These are phyloP conservation scores for Kitagawia praeruptora DNA, from an alignment of 129 eudicot species.

Conservation along the genomic window DNA sequence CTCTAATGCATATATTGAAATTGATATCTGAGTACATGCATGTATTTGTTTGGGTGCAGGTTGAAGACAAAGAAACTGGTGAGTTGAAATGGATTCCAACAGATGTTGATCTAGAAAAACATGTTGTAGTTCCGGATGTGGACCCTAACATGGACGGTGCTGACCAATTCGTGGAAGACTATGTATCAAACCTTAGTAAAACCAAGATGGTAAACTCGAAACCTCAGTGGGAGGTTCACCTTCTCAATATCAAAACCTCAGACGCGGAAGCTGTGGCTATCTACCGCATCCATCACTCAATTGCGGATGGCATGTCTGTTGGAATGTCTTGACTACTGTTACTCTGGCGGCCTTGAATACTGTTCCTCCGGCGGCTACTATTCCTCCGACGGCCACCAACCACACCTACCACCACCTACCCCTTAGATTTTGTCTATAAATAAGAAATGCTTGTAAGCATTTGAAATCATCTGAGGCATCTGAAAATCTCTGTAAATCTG, in stretches of 20 bases:
- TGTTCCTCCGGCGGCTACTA: too few relatives aligned
- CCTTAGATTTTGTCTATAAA: too few relatives aligned
- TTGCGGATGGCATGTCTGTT: neutral
- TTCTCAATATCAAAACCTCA: neutral
- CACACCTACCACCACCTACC: too few relatives aligned
- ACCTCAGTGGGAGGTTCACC: slow-evolving; percentile 1
- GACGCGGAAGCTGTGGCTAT: neutral
- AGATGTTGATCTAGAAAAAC: neutral
- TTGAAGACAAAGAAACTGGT: neutral
- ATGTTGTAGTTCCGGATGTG: neutral
- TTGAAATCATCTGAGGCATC: too few relatives aligned
- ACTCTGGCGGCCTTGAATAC: too few relatives aligned
- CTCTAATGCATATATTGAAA: too few relatives aligned
- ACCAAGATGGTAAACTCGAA: neutral
- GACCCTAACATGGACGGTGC: neutral
- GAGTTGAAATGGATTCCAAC: neutral
- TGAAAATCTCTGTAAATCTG: too few relatives aligned
- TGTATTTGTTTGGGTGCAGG: neutral
- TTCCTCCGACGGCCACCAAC: too few relatives aligned
- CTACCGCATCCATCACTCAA: neutral
- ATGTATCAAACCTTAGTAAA: neutral
- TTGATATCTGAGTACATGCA: neutral
- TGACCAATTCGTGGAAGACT: neutral
- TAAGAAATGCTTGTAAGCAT: too few relatives aligned
- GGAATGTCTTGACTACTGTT: too few relatives aligned